Percentiles rank a stretch among this genome's conserved stretches.
Evolutionary conservation across 106 monocot genomes (phyloP).

Genomic region (Platanthera zijinensis): DNA sequence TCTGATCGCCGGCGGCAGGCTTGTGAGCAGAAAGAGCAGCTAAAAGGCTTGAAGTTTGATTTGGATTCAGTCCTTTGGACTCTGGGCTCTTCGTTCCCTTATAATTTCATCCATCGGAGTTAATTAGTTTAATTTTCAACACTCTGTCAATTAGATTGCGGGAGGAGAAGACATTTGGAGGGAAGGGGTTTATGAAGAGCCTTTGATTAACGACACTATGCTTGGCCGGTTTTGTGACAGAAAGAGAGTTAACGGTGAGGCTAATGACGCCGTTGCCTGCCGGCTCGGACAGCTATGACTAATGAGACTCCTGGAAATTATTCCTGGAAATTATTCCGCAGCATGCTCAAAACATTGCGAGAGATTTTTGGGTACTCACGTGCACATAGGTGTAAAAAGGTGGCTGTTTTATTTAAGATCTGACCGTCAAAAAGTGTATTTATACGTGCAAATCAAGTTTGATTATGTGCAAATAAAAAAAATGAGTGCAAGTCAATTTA

Average conservation of each 20-base stretch:
- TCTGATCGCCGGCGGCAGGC: conserved; percentile 1
- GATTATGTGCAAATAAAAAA: too few species aligned
- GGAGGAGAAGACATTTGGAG: background rate
- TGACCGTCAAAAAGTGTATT: too few species aligned
- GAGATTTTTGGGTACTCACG: too few species aligned
- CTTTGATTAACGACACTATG: background rate
- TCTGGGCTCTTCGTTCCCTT: background rate
- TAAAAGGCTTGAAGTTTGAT: background rate
- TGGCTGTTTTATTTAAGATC: too few species aligned
- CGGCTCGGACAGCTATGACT: background rate
- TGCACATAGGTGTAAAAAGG: too few species aligned
- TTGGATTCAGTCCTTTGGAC: background rate
- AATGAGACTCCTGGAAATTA: too few species aligned
- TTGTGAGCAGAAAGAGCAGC: background rate
- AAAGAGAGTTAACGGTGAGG: background rate
- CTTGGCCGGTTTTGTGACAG: background rate
- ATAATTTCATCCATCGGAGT: background rate
- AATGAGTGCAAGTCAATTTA: too few species aligned
- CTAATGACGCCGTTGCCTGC: background rate
- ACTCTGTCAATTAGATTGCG: background rate
- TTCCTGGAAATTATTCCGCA: too few species aligned
- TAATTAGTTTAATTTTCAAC: background rate
- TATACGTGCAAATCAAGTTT: too few species aligned
- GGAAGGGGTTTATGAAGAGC: background rate
- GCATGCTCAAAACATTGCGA: too few species aligned